Base-by-base conservation (phyloP, 2,329 filamentous ascomycete species). In the Elsinoe perseae region DNA sequence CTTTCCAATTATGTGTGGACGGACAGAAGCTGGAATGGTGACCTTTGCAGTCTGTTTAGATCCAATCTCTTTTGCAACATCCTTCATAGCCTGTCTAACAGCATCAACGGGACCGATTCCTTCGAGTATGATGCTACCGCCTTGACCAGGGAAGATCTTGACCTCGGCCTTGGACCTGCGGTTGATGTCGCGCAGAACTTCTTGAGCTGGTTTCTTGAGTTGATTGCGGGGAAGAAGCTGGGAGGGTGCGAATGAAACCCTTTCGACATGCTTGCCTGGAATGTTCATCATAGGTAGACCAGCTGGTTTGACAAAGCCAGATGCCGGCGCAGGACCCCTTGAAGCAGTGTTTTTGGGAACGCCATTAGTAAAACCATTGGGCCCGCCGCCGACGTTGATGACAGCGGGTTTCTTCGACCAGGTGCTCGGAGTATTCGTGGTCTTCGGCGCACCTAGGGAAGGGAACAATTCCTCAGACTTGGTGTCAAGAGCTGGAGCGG, bases 401-500 rank as follows among this genome's bases (percentile, higher is more conserved):
- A 74, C 72, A 21, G 76, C 72, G 58, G 78, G 75, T 68, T 79
- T 83, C 73, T 85, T 87, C 61, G 86, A 86, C 90, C 92, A 96
- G 63, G 87, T 83, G 44, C 85, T 83, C 46, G 85, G 78, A 58
- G 83, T 79, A 62, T 82, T 80, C 57, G 83, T 78, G 30, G 83
- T 76, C 72, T 90, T 91, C 54, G 83, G 76, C 60, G 81, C 79
- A 55, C 91, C 92, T 46, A 98, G 81, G 64, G 91, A 85, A n/a
- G 93, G 93, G 79, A 98, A 98, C 58, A 88, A 77, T 72, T 97
- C 91, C 68, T 95, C 87, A 16, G 89, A 95, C 66, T 88, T 81
- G 18, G 89, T 91, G 71, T 97, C 89, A 60, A 96, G 75, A 6
- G 28, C 27, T 20, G 56, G 28, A 54, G 77, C 64, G 42, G 73